These are phyloP conservation scores for Margaritispora aquatica DNA, from an alignment of 495 filamentous ascomycete species.

Conservation along the genomic window DNA sequence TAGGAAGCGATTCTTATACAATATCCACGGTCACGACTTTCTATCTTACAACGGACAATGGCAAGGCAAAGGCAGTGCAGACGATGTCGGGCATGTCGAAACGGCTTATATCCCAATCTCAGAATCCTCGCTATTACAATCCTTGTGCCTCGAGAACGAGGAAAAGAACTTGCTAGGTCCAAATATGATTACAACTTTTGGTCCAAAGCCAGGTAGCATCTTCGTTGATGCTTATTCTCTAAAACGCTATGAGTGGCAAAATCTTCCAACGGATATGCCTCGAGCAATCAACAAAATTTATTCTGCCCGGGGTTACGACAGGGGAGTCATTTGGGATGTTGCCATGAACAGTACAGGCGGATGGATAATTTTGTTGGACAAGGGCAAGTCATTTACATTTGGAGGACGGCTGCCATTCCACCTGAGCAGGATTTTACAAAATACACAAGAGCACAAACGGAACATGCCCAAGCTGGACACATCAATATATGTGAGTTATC, in stretches of 20 bases:
- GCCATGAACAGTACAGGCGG: background rate
- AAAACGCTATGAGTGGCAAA: constrained; percentile 2
- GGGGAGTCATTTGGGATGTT: constrained; percentile 3
- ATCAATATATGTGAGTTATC: background rate
- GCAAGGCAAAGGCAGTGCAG: background rate
- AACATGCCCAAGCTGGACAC: background rate
- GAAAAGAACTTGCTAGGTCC: background rate
- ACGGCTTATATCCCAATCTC: background rate
- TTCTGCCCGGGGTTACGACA: background rate
- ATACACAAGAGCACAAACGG: background rate
- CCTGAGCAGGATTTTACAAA: background rate
- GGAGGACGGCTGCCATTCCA: background rate
- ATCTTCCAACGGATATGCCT: constrained; percentile 3
- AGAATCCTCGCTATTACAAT: background rate
- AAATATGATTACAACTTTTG: background rate
- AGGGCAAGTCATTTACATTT: constrained; percentile 1
- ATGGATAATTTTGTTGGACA: background rate
- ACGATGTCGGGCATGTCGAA: background rate
- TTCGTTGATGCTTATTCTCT: background rate
- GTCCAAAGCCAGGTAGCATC: background rate
- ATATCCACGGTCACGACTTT: constrained; percentile 14
- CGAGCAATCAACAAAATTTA: background rate
- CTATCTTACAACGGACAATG: constrained; percentile 11
- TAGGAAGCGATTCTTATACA: background rate
- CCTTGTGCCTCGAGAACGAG: background rate